Evolutionary conservation across 2,329 filamentous ascomycete genomes (phyloP), one percentile per base, ranked within the genome.

Genomic region (Endoconidiophora laricicola): DNA sequence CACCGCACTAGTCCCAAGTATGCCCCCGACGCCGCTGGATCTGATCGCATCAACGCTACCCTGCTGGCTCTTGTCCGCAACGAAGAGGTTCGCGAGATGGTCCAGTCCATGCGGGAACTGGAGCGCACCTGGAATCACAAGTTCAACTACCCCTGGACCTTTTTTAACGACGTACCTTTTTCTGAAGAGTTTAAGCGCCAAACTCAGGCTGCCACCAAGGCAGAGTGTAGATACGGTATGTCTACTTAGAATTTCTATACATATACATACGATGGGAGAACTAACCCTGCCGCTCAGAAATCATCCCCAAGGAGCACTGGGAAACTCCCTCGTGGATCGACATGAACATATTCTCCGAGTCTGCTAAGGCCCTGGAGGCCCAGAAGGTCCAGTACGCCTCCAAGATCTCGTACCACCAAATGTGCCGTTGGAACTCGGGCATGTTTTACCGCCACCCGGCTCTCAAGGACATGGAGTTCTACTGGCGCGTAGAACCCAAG

Each of bases 111-210:
- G 86, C 67, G 67, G 50, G 90, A 98, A 61, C 73, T 98, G 54
- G 91, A 98, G 68, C 71, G 83, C 56, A 96, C 90, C 1, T 98
- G 88, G 87, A 98, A 98, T 61, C 72, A 78, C 71, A 98, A 98
- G 62, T 98, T 96, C 76, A 98, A 98, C 70, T 98, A 98, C 62
- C 91, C 91, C 0, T 98, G 91, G 86, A 95, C 87, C 6, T 98
- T 98, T 65, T 93, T 98, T 74, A 98, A 98, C 67, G 90, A 98
- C 61, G 81, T 85, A 48, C 85, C 86, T 14, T 98, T 98, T 61
- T 81, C 83, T 2, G 83, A 91, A 14, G 88, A 96, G 59, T 98
- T 98, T 70, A 96, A 93, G 68, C 70, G 69, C 59, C 78, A 75
- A 64, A 96, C 88, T 0, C 71, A 74, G 55, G 86, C 80, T 24